phyloP scores from a whole-genome alignment of 2,329 filamentous ascomycete genomes.

The Ophiocordyceps camponoti-floridani region DNA sequence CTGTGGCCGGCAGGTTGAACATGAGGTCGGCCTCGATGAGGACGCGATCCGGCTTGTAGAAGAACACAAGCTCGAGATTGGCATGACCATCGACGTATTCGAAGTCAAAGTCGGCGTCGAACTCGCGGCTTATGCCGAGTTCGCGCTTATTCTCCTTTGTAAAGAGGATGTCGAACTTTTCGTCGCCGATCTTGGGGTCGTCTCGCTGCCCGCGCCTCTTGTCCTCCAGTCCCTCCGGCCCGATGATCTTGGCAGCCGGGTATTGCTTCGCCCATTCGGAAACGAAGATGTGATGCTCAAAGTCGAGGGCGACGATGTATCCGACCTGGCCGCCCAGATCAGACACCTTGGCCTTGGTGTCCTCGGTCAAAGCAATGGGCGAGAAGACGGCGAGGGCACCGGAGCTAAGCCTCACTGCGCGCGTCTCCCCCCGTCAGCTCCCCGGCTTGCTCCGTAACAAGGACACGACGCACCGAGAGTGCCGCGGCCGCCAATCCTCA shows the following conservation, averaged over 20 bases:
- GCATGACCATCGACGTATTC: constrained; percentile 67
- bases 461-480: constrained; percentile 48
- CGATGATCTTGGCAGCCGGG: constrained; percentile 64
- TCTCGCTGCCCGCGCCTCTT: constrained; percentile 48
- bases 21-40: constrained; percentile 80
- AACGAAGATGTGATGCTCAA: constrained; percentile 91
- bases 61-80: constrained; percentile 79
- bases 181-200: constrained; percentile 25
- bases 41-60: constrained; percentile 60
- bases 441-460: too few species aligned
- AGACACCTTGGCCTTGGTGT: constrained; percentile 45
- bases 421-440: background rate
- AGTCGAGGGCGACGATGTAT: constrained; percentile 77
- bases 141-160: constrained; percentile 33
- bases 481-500: constrained; percentile 74
- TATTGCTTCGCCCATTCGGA: constrained; percentile 68
- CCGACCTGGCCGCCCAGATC: constrained; percentile 51
- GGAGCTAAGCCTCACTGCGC: constrained; percentile 54
- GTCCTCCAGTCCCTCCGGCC: constrained; percentile 64
- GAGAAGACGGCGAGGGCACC: constrained; percentile 80
- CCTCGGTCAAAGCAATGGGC: constrained; percentile 67
- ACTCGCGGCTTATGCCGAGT: constrained; percentile 50
- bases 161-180: constrained; percentile 51
- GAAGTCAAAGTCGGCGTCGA: constrained; percentile 71
- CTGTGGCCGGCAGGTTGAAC: constrained; percentile 76